Conservation (phyloP, 768 basidiomycete genomes). For the Macrolepiota dolichaula region DNA sequence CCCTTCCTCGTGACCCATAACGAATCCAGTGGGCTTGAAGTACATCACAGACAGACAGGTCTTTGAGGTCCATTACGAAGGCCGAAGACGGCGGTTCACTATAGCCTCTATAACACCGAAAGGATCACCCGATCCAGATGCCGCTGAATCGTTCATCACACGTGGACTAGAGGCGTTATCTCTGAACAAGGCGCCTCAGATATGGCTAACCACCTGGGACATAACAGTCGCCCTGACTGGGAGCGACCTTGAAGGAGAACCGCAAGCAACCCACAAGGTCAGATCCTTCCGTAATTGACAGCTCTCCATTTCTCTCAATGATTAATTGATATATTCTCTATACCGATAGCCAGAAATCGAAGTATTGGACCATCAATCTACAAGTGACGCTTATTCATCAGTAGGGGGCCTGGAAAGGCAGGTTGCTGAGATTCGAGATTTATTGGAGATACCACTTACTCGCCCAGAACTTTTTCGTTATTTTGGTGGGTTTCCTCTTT, state of each 20-base stretch:
- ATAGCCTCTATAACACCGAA: conserved; percentile 43
- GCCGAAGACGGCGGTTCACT: conserved; percentile 50
- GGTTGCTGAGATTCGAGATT: conserved; percentile 67
- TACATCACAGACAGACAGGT: conserved; percentile 61
- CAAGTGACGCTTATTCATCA: conserved; percentile 63
- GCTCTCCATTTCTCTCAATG: neutral
- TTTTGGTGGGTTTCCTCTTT: conserved; percentile 28
- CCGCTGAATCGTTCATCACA: conserved; percentile 35
- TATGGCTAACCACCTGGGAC: conserved; percentile 74
- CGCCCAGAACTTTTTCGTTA: conserved; percentile 30
- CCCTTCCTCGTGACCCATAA: conserved; percentile 12
- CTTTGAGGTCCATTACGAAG: conserved; percentile 64
- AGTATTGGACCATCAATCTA: conserved; percentile 37
- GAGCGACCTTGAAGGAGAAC: conserved; percentile 20
- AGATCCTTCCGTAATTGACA: conserved; percentile 12
- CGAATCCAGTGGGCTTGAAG: conserved; percentile 63
- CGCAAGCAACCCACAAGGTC: conserved; percentile 33
- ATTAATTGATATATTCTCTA: neutral
- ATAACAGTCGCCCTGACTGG: conserved; percentile 45
- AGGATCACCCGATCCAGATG: conserved; percentile 17
- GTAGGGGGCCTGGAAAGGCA: conserved; percentile 90
- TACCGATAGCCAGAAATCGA: conserved; percentile 41
- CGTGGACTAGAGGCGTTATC: conserved; percentile 42
- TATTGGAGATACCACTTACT: conserved; percentile 31
- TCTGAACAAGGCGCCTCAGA: conserved; percentile 31